These are phyloP conservation scores for Penicillium italicum DNA, from an alignment of 2,329 filamentous ascomycete species.

Conservation along the genomic window DNA sequence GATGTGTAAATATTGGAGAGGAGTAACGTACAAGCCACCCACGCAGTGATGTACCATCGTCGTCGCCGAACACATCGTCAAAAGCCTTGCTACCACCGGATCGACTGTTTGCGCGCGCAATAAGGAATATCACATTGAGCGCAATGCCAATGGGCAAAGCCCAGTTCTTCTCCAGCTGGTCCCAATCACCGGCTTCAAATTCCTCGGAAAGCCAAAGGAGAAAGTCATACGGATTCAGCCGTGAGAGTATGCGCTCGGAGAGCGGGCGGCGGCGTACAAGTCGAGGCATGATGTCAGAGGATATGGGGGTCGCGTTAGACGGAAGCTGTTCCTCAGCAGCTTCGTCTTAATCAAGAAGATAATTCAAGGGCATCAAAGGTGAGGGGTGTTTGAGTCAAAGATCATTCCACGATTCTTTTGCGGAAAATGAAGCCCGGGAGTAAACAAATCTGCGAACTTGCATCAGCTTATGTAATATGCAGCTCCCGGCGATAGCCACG, in stretches of 20 bases:
- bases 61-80: conserved; percentile 84
- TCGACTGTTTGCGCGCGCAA: conserved; percentile 75
- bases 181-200: conserved; percentile 86
- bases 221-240: conserved; percentile 84
- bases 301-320: not conserved
- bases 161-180: conserved; percentile 69
- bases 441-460: conserved; percentile 13
- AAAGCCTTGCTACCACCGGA: conserved; percentile 48
- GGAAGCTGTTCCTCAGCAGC: conserved; percentile 20
- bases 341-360: conserved; percentile 8
- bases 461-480: conserved; percentile 20
- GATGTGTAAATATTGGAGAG: not conserved
- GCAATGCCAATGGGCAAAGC: conserved; percentile 70
- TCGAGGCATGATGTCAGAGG: conserved; percentile 62
- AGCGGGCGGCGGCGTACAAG: conserved; percentile 79
- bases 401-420: not conserved
- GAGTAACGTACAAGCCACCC: conserved; percentile 56
- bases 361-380: conserved; percentile 10
- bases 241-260: conserved; percentile 71
- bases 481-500: conserved; percentile 22
- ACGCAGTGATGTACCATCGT: conserved; percentile 61
- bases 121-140: conserved; percentile 74
- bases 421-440: conserved; percentile 1
- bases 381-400: not conserved
- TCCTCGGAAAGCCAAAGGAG: conserved; percentile 89